Evolutionary conservation across 192 early-diverging fungal species (phyloP).

Genomic region (Globomyces pollinis-pini): DNA sequence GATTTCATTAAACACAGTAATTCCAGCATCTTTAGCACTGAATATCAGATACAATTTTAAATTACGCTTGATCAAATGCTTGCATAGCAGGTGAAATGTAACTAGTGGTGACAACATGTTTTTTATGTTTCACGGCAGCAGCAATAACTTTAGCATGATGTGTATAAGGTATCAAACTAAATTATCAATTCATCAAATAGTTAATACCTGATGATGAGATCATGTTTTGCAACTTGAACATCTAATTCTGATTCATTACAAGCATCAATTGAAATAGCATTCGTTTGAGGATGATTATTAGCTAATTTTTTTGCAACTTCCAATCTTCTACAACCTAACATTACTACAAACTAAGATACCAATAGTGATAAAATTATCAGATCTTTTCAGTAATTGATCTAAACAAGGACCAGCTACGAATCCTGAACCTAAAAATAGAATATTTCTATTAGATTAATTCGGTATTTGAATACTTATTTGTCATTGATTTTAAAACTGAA

Average conservation of each 20-base stretch:
- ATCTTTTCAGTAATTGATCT: slow-evolving; percentile 82
- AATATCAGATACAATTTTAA: slow-evolving; percentile 13
- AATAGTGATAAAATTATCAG: slow-evolving; percentile 85
- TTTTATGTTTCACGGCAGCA: slow-evolving; percentile 69
- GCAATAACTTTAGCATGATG: slow-evolving; percentile 71
- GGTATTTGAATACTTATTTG: too few species aligned
- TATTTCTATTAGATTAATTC: slow-evolving; percentile 42
- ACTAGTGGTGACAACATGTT: slow-evolving; percentile 92
- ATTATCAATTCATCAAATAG: too few species aligned
- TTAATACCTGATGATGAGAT: slow-evolving; percentile 52
- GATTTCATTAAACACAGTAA: slow-evolving; percentile 94
- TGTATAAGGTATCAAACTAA: slow-evolving; percentile 64
- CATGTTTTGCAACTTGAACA: slow-evolving; percentile 40
- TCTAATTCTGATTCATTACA: slow-evolving; percentile 38
- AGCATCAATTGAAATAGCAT: slow-evolving; percentile 46
- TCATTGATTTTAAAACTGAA: too few species aligned
- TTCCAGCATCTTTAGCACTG: slow-evolving; percentile 69
- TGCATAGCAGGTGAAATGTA: slow-evolving; percentile 93
- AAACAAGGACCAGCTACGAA: slow-evolving; percentile 95
- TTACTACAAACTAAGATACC: too few species aligned
- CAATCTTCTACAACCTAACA: slow-evolving; percentile 68
- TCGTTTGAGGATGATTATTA: slow-evolving; percentile 24
- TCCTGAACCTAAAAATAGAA: slow-evolving; percentile 93
- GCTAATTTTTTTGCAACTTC: slow-evolving; percentile 67
- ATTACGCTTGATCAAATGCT: slow-evolving; percentile 44